A percentile compares a stretch with the other conserved stretches of the same genome.
These are phyloP conservation scores for Tubosaeta brunneosetosa DNA, from an alignment of 768 basidiomycete species.

Conservation along the genomic window DNA sequence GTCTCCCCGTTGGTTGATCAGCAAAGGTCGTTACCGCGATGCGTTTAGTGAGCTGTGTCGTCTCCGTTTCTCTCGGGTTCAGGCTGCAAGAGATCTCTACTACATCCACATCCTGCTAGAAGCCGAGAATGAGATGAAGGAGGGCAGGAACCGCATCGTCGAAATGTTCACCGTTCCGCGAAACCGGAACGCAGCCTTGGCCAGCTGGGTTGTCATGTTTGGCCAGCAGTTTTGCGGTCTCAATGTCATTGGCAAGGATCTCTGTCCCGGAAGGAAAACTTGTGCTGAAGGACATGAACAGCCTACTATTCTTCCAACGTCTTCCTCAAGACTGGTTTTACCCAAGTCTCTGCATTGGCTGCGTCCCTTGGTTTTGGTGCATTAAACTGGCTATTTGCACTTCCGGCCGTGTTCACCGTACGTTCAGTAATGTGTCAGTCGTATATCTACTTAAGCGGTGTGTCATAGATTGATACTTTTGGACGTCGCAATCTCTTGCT, in stretches of 20 bases:
- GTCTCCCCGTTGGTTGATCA: slow-evolving; percentile 84
- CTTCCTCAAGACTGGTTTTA: slow-evolving; percentile 59
- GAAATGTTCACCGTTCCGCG: slow-evolving; percentile 78
- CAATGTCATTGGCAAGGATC: slow-evolving; percentile 48
- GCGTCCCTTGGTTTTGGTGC: slow-evolving; percentile 67
- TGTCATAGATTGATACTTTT: slow-evolving; percentile 59
- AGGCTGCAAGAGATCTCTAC: slow-evolving; percentile 79
- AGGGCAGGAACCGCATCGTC: slow-evolving; percentile 50
- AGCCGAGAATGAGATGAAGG: slow-evolving; percentile 56
- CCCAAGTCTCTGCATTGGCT: slow-evolving; percentile 49
- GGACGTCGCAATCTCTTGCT: slow-evolving; percentile 75
- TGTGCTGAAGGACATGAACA: slow-evolving; percentile 13
- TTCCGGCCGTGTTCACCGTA: slow-evolving; percentile 59
- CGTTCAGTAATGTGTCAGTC: slow-evolving; percentile 8
- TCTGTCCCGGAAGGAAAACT: background rate
- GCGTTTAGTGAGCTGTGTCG: slow-evolving; percentile 65
- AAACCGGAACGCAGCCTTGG: slow-evolving; percentile 59
- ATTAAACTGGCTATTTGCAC: slow-evolving; percentile 61
- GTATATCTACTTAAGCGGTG: slow-evolving; percentile 16
- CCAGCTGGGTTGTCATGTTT: slow-evolving; percentile 68
- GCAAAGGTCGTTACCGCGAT: slow-evolving; percentile 64
- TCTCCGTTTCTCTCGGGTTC: slow-evolving; percentile 63
- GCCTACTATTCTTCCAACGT: slow-evolving; percentile 81
- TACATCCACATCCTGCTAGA: slow-evolving; percentile 71
- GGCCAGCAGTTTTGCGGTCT: slow-evolving; percentile 83